Conservation (phyloP, 305 asterid genomes). For the Ajuga reptans region DNA sequence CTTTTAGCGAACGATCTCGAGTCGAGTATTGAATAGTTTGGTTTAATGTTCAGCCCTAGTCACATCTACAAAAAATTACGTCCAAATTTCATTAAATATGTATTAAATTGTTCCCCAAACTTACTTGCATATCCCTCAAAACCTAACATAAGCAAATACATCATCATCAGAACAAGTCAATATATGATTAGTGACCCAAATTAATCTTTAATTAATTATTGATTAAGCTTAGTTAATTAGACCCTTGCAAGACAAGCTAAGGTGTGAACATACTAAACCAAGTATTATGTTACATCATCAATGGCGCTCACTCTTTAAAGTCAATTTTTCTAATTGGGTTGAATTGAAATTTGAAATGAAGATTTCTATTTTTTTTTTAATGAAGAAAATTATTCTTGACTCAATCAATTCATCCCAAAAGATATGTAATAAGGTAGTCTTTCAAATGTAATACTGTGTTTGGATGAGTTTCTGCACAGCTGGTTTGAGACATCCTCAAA, state of each 20-base stretch:
- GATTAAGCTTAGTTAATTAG: background rate
- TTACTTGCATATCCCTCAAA: background rate
- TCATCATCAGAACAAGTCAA: conserved; percentile 25
- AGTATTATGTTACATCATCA: conserved; percentile 18
- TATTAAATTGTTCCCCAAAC: conserved; percentile 9
- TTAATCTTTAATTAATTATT: background rate
- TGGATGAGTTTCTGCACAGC: no score
- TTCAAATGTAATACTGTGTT: no score
- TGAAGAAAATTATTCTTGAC: conserved; percentile 1
- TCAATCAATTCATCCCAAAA: background rate
- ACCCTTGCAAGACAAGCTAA: conserved; percentile 33
- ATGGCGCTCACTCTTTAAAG: conserved; percentile 9
- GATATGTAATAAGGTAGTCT: background rate
- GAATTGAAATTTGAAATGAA: background rate
- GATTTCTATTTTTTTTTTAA: no score
- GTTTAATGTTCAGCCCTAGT: no score
- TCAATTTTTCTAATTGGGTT: conserved; percentile 13
- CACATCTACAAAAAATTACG: no score
- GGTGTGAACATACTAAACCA: background rate
- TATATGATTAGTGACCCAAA: conserved; percentile 24
- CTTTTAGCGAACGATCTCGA: no score
- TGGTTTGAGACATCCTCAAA: no score
- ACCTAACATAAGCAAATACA: conserved; percentile 31
- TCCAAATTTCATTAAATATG: no score
- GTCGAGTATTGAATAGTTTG: no score